A percentile compares a stretch with the other conserved stretches of the same genome.
Conservation (phyloP, 2,329 filamentous ascomycete genomes). For the Fusarium mundagurra region DNA sequence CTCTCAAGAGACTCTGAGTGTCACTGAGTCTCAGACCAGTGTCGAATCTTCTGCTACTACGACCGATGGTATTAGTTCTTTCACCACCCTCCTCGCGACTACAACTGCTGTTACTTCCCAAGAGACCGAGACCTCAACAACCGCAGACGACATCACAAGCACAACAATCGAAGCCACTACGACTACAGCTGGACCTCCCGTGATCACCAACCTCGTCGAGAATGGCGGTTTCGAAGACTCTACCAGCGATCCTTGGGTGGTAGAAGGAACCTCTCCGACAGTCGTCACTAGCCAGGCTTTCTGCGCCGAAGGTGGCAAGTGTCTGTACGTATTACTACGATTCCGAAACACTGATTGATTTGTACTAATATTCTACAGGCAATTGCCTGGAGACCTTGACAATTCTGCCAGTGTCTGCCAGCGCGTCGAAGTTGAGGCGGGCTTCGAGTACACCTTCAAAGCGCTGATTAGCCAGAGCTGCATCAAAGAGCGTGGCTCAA, state of each 20-base stretch:
- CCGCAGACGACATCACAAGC: background rate
- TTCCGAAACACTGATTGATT: rapidly evolving
- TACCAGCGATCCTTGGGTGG: background rate
- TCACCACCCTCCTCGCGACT: background rate
- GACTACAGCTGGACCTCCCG: background rate
- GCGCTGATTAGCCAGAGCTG: background rate
- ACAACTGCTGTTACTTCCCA: background rate
- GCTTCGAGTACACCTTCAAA: background rate
- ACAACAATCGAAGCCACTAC: background rate
- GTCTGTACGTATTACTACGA: background rate
- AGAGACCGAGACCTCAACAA: background rate
- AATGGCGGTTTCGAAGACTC: background rate
- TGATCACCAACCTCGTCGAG: background rate
- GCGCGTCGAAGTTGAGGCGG: background rate
- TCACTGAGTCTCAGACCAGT: background rate
- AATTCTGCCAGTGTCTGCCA: background rate
- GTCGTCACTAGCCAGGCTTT: background rate
- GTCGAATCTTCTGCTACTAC: background rate
- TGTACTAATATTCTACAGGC: background rate
- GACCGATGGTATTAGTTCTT: background rate
- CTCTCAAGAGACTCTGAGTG: background rate
- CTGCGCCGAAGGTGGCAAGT: background rate
- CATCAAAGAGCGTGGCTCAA: background rate
- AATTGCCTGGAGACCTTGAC: background rate
- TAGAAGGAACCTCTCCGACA: background rate